Percentiles rank a stretch among this genome's conserved stretches.
Evolutionary conservation across 352 stramenopile species (phyloP).

Genomic region (Phytophthora sp.): DNA sequence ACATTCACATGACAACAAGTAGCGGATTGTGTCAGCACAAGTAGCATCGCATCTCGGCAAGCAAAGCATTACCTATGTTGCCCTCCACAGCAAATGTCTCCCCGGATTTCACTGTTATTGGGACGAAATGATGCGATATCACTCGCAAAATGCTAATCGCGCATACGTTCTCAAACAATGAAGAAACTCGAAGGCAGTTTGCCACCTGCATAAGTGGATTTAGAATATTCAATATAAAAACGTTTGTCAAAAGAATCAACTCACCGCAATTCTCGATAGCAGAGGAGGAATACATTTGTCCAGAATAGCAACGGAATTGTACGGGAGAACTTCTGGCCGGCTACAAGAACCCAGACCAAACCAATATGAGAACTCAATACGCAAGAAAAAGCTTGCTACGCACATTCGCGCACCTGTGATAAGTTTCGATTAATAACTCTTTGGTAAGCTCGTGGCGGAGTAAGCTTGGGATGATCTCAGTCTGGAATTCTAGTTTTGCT

Average conservation of each 20-base stretch:
- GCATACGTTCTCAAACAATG: constrained; percentile 82
- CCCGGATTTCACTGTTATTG: constrained; percentile 49
- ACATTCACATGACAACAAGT: neutral
- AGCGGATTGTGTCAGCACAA: neutral
- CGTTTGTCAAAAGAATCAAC: neutral
- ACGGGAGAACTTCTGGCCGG: constrained; percentile 58
- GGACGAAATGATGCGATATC: constrained; percentile 81
- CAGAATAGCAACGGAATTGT: constrained; percentile 49
- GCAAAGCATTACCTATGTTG: constrained; percentile 49
- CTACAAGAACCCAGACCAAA: too few relatives aligned
- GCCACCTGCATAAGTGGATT: constrained; percentile 51
- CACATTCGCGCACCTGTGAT: constrained; percentile 45
- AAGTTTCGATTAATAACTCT: constrained; percentile 79
- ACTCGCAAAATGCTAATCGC: constrained; percentile 79
- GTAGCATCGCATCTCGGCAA: too few relatives aligned
- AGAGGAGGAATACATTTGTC: constrained; percentile 51
- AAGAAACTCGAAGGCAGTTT: constrained; percentile 81
- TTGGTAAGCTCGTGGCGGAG: constrained; percentile 67
- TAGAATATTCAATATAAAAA: neutral
- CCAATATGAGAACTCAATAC: too few relatives aligned
- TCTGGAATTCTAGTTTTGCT: constrained; percentile 50
- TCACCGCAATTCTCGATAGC: constrained; percentile 77
- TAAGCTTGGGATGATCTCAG: constrained; percentile 63
- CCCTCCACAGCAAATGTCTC: constrained; percentile 73
- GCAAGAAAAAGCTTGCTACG: neutral